Percentiles rank a stretch among this genome's conserved stretches.
Conservation (phyloP, 2,329 filamentous ascomycete genomes). For the Ascochyta fabae region DNA sequence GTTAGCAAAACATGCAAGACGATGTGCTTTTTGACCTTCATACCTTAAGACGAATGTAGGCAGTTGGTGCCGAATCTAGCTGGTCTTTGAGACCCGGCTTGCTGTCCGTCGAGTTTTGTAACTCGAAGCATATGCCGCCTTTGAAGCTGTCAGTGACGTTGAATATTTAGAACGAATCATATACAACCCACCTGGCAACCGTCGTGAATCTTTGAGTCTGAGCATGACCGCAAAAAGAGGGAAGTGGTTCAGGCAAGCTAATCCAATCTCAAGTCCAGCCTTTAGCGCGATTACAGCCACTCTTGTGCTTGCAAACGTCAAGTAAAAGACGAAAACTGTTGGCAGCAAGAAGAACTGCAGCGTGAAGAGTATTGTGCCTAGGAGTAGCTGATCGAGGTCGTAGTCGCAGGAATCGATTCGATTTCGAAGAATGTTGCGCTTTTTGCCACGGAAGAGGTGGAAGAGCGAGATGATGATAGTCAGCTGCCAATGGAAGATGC, state of each 20-base stretch:
- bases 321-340: constrained; percentile 94
- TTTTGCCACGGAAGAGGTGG: constrained; percentile 97
- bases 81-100: constrained; percentile 47
- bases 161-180: neutral
- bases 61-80: constrained; percentile 64
- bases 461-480: constrained; percentile 97
- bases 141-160: neutral
- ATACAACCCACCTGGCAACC: constrained; percentile 73
- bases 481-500: constrained; percentile 98
- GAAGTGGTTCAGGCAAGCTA: constrained; percentile 96
- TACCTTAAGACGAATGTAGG: constrained; percentile 87
- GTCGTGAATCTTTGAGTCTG: constrained; percentile 86
- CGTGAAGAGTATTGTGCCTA: constrained; percentile 96
- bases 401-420: constrained; percentile 99
- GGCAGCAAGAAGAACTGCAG: constrained; percentile 93
- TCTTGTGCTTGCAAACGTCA: constrained; percentile 91
- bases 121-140: constrained; percentile 87
- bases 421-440: constrained; percentile 94
- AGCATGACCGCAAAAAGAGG: constrained; percentile 97
- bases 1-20: neutral
- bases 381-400: constrained; percentile 92
- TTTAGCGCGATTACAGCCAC: constrained; percentile 96
- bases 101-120: constrained; percentile 70
- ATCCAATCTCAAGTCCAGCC: constrained; percentile 84
- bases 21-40: neutral